Conservation (phyloP, 192 early-diverging fungal genomes). For the Rhizophlyctis rosea region DNA sequence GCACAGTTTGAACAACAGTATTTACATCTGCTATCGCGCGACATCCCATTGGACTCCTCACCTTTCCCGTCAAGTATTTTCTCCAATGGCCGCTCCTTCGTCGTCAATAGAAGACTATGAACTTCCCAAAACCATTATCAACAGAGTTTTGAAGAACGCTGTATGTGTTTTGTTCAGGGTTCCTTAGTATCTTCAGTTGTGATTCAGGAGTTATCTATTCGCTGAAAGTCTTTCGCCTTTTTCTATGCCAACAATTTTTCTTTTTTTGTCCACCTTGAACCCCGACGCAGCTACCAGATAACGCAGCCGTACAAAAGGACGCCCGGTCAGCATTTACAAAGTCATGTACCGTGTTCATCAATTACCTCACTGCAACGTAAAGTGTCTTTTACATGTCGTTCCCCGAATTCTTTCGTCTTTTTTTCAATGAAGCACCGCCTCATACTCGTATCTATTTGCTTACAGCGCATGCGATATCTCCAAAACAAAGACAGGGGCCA, state of each 20-base stretch:
- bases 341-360: slow-evolving; percentile 38
- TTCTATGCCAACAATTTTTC: not conserved
- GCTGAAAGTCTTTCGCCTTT: not conserved
- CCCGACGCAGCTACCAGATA: slow-evolving; percentile 19
- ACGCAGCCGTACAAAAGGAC: slow-evolving; percentile 27
- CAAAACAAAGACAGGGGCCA: slow-evolving; percentile 26
- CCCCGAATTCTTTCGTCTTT: too few species aligned
- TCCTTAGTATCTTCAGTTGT: too few species aligned
- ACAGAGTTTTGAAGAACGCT: slow-evolving; percentile 21
- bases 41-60: too few species aligned
- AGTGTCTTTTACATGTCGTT: too few species aligned
- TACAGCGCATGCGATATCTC: slow-evolving; percentile 19
- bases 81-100: not conserved
- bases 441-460: too few species aligned
- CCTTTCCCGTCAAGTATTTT: not conserved
- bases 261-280: not conserved
- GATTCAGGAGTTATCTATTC: too few species aligned
- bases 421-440: too few species aligned
- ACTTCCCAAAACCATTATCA: slow-evolving; percentile 23
- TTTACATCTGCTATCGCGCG: too few species aligned
- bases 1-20: too few species aligned
- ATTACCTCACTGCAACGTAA: slow-evolving; percentile 36
- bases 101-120: slow-evolving; percentile 29
- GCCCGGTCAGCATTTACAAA: slow-evolving; percentile 23
- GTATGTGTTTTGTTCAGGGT: slow-evolving; percentile 8